Conservation (phyloP, 2,329 filamentous ascomycete genomes). For the Parafenestella ontariensis region DNA sequence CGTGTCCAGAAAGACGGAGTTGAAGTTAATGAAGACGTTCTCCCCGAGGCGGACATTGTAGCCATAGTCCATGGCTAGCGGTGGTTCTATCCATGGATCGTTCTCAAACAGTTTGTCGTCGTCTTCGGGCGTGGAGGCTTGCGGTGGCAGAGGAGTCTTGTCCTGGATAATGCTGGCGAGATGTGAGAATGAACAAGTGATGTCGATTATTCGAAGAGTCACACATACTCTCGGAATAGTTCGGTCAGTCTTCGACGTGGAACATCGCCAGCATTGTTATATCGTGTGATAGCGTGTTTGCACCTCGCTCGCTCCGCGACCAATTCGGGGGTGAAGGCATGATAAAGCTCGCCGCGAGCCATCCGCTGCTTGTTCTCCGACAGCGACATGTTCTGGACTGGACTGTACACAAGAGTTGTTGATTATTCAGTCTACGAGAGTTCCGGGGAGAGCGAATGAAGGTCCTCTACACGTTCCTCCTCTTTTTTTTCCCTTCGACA, state of each 20-base stretch:
- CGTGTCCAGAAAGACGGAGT: slow-evolving; percentile 79
- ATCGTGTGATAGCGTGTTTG: slow-evolving; percentile 65
- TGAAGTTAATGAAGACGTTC: slow-evolving; percentile 77
- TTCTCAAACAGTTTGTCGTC: slow-evolving; percentile 71
- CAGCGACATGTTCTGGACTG: slow-evolving; percentile 34
- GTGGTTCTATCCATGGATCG: slow-evolving; percentile 73
- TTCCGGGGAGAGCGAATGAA: no score
- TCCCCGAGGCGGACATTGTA: slow-evolving; percentile 74
- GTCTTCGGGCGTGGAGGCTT: slow-evolving; percentile 62
- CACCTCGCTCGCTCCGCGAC: slow-evolving; percentile 69
- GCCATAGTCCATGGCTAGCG: slow-evolving; percentile 78
- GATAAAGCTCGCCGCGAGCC: slow-evolving; percentile 74
- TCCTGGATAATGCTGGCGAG: slow-evolving; percentile 67
- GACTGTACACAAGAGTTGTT: no score
- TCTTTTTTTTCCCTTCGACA: no score
- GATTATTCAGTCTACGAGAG: no score
- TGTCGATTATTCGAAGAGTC: background rate
- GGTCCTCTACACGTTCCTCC: no score
- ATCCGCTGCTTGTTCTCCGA: slow-evolving; percentile 58
- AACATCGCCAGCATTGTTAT: slow-evolving; percentile 68
- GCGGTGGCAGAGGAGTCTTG: slow-evolving; percentile 67
- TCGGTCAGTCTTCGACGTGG: slow-evolving; percentile 68
- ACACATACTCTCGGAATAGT: slow-evolving; percentile 73
- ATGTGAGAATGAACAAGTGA: slow-evolving; percentile 15
- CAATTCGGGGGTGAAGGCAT: slow-evolving; percentile 75